These are phyloP conservation scores for Leccinum subtestaceum DNA, from an alignment of 768 basidiomycete species.

Conservation along the genomic window DNA sequence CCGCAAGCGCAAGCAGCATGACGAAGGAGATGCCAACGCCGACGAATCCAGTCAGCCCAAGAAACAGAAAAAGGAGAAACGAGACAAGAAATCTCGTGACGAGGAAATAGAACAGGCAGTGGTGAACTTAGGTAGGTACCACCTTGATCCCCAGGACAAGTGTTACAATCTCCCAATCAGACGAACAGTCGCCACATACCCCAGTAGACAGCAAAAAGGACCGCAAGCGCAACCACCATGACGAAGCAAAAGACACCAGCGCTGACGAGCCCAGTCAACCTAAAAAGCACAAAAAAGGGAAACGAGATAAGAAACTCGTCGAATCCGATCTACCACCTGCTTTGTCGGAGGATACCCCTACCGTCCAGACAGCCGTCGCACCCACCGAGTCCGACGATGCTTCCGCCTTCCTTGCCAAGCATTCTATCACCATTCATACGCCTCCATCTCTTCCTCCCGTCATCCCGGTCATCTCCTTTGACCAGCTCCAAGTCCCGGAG, in stretches of 20 bases:
- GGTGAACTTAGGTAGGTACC: conserved; percentile 3
- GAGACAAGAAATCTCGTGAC: background rate
- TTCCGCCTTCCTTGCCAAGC: conserved; percentile 62
- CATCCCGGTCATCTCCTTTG: conserved; percentile 71
- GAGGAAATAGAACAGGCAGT: background rate
- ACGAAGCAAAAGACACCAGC: background rate
- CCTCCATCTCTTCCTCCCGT: conserved; percentile 44
- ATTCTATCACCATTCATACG: conserved; percentile 71
- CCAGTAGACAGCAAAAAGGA: conserved; percentile 17
- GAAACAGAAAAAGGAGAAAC: background rate
- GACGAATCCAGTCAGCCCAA: background rate
- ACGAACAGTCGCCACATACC: conserved; percentile 3
- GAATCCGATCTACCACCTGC: conserved; percentile 3
- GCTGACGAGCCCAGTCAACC: conserved; percentile 8
- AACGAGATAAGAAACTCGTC: conserved; percentile 10
- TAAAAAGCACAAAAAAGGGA: conserved; percentile 30
- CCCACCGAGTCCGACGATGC: conserved; percentile 37
- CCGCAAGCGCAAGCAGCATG: background rate
- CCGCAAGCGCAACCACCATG: conserved; percentile 26
- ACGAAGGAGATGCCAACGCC: background rate
- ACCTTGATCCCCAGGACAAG: background rate
- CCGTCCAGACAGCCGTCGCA: conserved; percentile 16
- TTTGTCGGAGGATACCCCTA: conserved; percentile 13
- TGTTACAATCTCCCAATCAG: background rate
- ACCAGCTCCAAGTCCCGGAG: conserved; percentile 64